A percentile compares a stretch with the other conserved stretches of the same genome.
phyloP scores from a whole-genome alignment of 306 rosid species.

The Acmispon strigosus region DNA sequence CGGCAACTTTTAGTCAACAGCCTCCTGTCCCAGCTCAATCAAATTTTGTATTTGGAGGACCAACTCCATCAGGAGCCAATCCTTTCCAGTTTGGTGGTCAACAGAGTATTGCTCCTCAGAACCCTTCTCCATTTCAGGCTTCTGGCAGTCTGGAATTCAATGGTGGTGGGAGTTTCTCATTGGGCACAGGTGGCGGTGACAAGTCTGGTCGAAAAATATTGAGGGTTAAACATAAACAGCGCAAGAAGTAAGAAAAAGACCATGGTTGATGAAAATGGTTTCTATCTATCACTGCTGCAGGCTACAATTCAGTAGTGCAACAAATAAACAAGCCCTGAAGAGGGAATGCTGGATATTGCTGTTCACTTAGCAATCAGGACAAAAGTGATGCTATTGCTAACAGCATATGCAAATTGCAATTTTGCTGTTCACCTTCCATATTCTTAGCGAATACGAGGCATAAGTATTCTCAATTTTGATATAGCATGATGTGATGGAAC shows the following conservation, averaged over 20 bases:
- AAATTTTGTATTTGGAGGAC: slow-evolving; percentile 54
- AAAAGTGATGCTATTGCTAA: slow-evolving; percentile 17
- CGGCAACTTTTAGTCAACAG: slow-evolving; percentile 42
- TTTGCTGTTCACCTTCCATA: slow-evolving; percentile 6
- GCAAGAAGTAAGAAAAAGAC: slow-evolving; percentile 49
- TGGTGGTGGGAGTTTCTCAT: slow-evolving; percentile 71
- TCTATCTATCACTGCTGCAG: slow-evolving; percentile 6
- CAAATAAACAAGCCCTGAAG: slow-evolving; percentile 9
- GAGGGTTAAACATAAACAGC: slow-evolving; percentile 39
- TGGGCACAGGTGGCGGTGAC: slow-evolving; percentile 73
- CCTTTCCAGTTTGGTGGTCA: slow-evolving; percentile 59
- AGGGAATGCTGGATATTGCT: slow-evolving; percentile 16
- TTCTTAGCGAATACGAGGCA: slow-evolving; percentile 25
- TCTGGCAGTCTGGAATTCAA: slow-evolving; percentile 55
- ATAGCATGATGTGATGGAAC: slow-evolving; percentile 29
- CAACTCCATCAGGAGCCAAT: slow-evolving; percentile 33
- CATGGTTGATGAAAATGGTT: slow-evolving; percentile 2
- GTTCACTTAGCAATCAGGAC: slow-evolving; percentile 17
- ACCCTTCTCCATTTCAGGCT: slow-evolving; percentile 62
- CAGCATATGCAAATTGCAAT: slow-evolving; percentile 11
- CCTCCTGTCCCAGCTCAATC: slow-evolving; percentile 37
- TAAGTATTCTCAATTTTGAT: slow-evolving; percentile 55
- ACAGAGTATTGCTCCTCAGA: slow-evolving; percentile 48
- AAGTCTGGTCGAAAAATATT: slow-evolving; percentile 51
- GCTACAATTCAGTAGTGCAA: neutral